Percentiles rank a stretch among this genome's conserved stretches.
Evolutionary conservation across 2,329 filamentous ascomycete species (phyloP).

Genomic region (Arthroderma sp.): DNA sequence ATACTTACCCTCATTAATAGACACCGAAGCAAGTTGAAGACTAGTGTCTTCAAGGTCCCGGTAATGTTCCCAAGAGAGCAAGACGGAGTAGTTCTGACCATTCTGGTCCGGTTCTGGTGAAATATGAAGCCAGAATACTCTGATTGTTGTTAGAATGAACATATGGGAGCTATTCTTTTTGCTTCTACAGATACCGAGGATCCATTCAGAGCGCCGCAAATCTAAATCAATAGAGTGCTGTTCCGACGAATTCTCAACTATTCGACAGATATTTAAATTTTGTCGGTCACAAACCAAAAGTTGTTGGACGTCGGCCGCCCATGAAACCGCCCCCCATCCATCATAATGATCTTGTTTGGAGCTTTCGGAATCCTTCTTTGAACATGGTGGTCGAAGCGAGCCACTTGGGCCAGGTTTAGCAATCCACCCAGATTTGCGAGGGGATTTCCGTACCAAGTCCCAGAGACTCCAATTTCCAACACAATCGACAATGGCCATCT

Average conservation of each 20-base stretch:
- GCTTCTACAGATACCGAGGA: slow-evolving; percentile 40
- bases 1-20: slow-evolving; percentile 21
- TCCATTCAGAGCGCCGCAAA: slow-evolving; percentile 35
- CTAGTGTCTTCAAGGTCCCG: slow-evolving; percentile 40
- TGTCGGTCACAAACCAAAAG: slow-evolving; percentile 42
- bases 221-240: slow-evolving; percentile 25
- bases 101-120: slow-evolving; percentile 17
- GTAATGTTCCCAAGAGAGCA: slow-evolving; percentile 42
- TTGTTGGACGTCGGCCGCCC: slow-evolving; percentile 24
- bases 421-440: slow-evolving; percentile 18
- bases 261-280: slow-evolving; percentile 25
- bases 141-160: slow-evolving; percentile 42
- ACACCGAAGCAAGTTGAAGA: slow-evolving; percentile 27
- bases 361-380: slow-evolving; percentile 10
- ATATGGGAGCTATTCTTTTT: slow-evolving; percentile 29
- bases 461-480: slow-evolving; percentile 42
- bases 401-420: slow-evolving; percentile 19
- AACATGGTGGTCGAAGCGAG: slow-evolving; percentile 12
- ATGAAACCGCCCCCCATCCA: slow-evolving; percentile 32
- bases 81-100: slow-evolving; percentile 21
- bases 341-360: slow-evolving; percentile 19
- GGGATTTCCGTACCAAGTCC: slow-evolving; percentile 26
- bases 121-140: slow-evolving; percentile 35
- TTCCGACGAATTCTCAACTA: slow-evolving; percentile 14
- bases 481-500: slow-evolving; percentile 43